phyloP scores from a whole-genome alignment of 148 eudicot genomes.

The Salicornia ramosissima region DNA sequence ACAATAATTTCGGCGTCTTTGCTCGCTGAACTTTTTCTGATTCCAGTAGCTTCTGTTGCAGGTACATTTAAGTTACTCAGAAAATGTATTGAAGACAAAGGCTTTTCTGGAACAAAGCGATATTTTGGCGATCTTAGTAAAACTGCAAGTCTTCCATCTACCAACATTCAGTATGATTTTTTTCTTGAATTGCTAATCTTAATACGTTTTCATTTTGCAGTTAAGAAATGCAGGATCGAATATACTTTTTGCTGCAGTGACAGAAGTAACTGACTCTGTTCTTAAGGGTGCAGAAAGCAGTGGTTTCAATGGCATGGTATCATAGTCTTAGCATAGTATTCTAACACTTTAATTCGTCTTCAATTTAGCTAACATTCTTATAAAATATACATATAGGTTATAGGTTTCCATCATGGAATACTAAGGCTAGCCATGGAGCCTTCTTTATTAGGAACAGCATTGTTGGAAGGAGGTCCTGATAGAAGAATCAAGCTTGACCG shows the following conservation, averaged over 20 bases:
- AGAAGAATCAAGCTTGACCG: constrained; percentile 82
- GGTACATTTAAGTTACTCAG: constrained; percentile 94
- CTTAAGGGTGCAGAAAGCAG: constrained; percentile 94
- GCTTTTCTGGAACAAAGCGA: constrained; percentile 85
- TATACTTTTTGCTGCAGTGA: constrained; percentile 82
- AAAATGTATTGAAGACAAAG: constrained; percentile 69
- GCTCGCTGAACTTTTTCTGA: constrained; percentile 17
- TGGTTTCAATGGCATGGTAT: constrained; percentile 94
- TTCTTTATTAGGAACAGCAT: constrained; percentile 76
- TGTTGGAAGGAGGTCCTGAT: constrained; percentile 98
- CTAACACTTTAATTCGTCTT: not conserved
- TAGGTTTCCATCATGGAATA: constrained; percentile 94
- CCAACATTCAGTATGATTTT: not conserved
- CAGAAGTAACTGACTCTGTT: constrained; percentile 91
- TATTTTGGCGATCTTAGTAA: constrained; percentile 95
- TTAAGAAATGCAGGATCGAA: constrained; percentile 84
- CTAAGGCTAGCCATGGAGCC: constrained; percentile 97
- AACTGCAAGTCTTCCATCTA: constrained; percentile 52
- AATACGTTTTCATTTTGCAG: constrained; percentile 36
- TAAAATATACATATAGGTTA: constrained; percentile 36
- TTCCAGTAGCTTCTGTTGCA: constrained; percentile 30
- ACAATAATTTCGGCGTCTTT: too few species aligned
- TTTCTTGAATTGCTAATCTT: constrained; percentile 19
- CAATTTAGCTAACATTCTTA: constrained; percentile 2
- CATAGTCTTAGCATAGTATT: not conserved